Percentiles rank a stretch among this genome's conserved stretches.
Conservation (phyloP, 441 rosid genomes). For the Erodium chrysanthum region DNA sequence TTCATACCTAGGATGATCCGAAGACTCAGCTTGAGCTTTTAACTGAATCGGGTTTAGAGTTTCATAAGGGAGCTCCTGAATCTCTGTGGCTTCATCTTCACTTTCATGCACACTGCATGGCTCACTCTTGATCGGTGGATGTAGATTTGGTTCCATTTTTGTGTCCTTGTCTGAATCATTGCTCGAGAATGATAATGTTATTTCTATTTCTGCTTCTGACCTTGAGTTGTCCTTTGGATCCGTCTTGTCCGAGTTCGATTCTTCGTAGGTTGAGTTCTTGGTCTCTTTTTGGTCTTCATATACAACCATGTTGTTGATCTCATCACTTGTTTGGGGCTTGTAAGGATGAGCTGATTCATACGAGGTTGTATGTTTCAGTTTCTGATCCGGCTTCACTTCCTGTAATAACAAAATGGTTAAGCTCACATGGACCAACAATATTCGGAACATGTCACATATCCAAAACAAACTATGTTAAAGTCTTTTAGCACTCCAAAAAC, state of each 20-base stretch:
- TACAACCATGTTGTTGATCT: constrained; percentile 7
- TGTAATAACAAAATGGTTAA: too few relatives aligned
- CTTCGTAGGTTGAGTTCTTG: too few relatives aligned
- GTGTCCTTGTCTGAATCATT: constrained; percentile 12
- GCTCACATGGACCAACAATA: too few relatives aligned
- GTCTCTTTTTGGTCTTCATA: too few relatives aligned
- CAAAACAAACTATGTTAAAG: too few relatives aligned
- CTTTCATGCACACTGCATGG: neutral
- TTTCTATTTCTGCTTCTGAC: constrained; percentile 20
- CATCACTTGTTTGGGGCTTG: neutral
- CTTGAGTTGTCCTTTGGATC: constrained; percentile 6
- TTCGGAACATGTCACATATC: too few relatives aligned
- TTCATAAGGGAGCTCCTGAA: too few relatives aligned
- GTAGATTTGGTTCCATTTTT: neutral
- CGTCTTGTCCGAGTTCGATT: constrained; percentile 5
- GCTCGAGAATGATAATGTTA: constrained; percentile 10
- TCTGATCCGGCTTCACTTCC: neutral
- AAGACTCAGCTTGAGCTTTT: too few relatives aligned
- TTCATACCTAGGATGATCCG: too few relatives aligned
- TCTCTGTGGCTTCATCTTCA: neutral
- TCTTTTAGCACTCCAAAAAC: too few relatives aligned
- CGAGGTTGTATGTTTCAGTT: neutral
- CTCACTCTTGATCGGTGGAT: constrained; percentile 6
- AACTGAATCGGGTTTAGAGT: too few relatives aligned
- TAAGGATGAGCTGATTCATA: too few relatives aligned